phyloP scores from a whole-genome alignment of 2,329 filamentous ascomycete species.

The Colletotrichum spinosum region DNA sequence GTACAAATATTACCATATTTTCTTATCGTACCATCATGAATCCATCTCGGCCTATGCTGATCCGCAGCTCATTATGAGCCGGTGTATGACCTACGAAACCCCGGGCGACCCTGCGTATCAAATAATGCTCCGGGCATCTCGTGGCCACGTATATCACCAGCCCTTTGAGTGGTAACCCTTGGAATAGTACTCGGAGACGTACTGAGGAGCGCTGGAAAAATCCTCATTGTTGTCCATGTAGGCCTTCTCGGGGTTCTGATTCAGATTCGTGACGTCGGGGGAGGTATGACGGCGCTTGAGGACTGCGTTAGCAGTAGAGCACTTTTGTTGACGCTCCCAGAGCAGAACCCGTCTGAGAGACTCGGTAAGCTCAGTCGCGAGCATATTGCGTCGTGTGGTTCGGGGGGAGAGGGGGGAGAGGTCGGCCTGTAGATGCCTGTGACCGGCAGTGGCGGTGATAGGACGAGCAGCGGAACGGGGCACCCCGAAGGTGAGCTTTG shows the following conservation, averaged over 20 bases:
- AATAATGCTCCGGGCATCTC: no score
- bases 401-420: no score
- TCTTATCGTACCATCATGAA: no score
- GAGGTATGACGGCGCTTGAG: constrained; percentile 92
- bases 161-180: no score
- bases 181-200: constrained; percentile 85
- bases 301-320: constrained; percentile 86
- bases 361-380: constrained; percentile 93
- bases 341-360: constrained; percentile 91
- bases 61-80: no score
- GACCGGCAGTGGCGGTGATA: no score
- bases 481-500: constrained; percentile 70
- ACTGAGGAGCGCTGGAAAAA: constrained; percentile 83
- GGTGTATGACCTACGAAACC: no score
- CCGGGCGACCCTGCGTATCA: no score
- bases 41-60: no score
- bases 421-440: no score
- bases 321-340: constrained; percentile 96
- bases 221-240: constrained; percentile 71
- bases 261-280: constrained; percentile 89
- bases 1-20: no score
- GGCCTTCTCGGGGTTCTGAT: constrained; percentile 78
- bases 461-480: constrained; percentile 79
- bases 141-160: no score
- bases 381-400: constrained; percentile 94